Evolutionary conservation across 2,329 filamentous ascomycete genomes (phyloP).

Genomic region (Epicoccum nigrum): DNA sequence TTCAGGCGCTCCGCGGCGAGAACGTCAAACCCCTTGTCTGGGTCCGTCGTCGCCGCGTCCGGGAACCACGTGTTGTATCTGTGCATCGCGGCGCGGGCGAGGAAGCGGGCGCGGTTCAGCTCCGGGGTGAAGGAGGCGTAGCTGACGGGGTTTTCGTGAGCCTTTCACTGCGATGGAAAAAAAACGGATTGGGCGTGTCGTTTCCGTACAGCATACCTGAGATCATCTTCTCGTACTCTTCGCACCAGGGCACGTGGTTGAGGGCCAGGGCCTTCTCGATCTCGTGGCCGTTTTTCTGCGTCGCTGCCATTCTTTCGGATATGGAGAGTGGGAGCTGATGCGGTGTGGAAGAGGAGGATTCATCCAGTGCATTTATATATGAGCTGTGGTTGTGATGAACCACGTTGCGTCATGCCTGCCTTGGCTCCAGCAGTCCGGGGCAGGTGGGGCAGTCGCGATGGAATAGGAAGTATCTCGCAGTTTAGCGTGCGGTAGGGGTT

Average conservation of each 20-base stretch:
- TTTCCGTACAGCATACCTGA: conserved; percentile 68
- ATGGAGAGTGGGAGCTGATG: background rate
- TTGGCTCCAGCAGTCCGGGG: background rate
- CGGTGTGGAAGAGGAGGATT: background rate
- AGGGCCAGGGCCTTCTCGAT: conserved; percentile 57
- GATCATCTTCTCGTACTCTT: conserved; percentile 69
- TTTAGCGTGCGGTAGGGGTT: conserved; percentile 27
- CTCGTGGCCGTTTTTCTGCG: conserved; percentile 51
- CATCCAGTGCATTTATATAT: background rate
- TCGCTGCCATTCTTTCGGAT: conserved; percentile 43
- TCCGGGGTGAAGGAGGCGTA: conserved; percentile 59
- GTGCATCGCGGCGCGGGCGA: conserved; percentile 61
- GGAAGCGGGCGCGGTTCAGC: conserved; percentile 59
- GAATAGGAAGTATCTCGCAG: conserved; percentile 31
- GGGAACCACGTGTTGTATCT: conserved; percentile 62
- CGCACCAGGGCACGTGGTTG: conserved; percentile 61
- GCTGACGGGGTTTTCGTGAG: conserved; percentile 36
- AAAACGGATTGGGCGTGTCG: too few relatives aligned
- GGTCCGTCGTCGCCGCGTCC: conserved; percentile 20
- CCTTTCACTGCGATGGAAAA: too few relatives aligned
- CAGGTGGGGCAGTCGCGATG: background rate
- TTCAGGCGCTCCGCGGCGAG: conserved; percentile 33
- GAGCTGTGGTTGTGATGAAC: background rate
- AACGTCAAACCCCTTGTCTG: conserved; percentile 28
- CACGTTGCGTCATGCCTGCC: conserved; percentile 2